A percentile compares a stretch with the other conserved stretches of the same genome.
These are phyloP conservation scores for Cordyceps cicadae DNA, from an alignment of 2,329 filamentous ascomycete species.

Conservation along the genomic window DNA sequence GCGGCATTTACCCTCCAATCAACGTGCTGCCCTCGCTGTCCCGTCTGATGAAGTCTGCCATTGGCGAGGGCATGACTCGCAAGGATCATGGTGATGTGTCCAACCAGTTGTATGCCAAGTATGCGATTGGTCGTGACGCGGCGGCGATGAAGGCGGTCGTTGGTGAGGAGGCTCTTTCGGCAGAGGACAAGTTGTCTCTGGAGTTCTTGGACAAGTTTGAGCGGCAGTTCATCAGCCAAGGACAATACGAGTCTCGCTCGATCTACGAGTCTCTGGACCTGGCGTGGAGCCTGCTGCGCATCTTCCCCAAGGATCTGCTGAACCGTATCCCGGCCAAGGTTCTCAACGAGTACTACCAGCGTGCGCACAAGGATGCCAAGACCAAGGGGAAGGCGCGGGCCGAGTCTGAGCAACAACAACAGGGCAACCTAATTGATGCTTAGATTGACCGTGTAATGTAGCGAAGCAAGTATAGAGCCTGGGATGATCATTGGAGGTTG, in stretches of 20 bases:
- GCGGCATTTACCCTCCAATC: conserved; percentile 96
- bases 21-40: conserved; percentile 97
- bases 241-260: conserved; percentile 80
- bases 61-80: conserved; percentile 92
- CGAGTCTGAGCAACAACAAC: conserved; percentile 31
- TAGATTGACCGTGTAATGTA: conserved; percentile 20
- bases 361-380: conserved; percentile 55
- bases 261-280: conserved; percentile 93
- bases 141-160: conserved; percentile 99
- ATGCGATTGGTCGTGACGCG: conserved; percentile 96
- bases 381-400: conserved; percentile 50
- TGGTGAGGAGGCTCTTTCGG: conserved; percentile 90
- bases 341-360: conserved; percentile 74
- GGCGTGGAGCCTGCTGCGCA: conserved; percentile 91
- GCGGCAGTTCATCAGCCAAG: conserved; percentile 86
- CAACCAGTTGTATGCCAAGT: conserved; percentile 99
- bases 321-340: conserved; percentile 87
- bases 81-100: conserved; percentile 97
- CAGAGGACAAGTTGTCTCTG: conserved; percentile 93
- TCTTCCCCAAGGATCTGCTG: conserved; percentile 95
- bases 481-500: conserved; percentile 15
- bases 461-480: conserved; percentile 6
- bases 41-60: conserved; percentile 99
- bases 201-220: conserved; percentile 99
- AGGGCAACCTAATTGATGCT: conserved; percentile 54